phyloP scores from a whole-genome alignment of 139 green algal species.

The Auxenochlorella pyrenoidosa region DNA sequence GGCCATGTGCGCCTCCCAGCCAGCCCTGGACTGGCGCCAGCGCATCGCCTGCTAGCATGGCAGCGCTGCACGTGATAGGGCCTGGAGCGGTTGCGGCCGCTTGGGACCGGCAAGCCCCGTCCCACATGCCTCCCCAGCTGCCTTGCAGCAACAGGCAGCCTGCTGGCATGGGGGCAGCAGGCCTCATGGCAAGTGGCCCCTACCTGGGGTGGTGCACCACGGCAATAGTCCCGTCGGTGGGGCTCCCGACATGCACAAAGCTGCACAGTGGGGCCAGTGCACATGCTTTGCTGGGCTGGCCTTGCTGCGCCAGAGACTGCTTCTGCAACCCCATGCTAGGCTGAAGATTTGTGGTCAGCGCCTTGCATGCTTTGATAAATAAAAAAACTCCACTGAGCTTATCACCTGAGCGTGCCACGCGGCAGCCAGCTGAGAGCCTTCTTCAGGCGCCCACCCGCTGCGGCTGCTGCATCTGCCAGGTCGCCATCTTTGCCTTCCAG shows the following conservation, averaged over 20 bases:
- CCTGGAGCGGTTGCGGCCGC: not conserved
- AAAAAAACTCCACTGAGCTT: not conserved
- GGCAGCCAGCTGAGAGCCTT: slow-evolving; percentile 11
- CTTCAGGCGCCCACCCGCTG: not conserved
- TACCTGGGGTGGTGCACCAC: slow-evolving; percentile 3
- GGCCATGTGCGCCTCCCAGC: not conserved
- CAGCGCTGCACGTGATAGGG: not conserved
- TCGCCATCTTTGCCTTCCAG: not conserved
- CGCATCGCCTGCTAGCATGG: slow-evolving; percentile 13
- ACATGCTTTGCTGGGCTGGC: no score
- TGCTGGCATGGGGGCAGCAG: not conserved
- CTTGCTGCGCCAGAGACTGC: no score
- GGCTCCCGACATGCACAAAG: not conserved
- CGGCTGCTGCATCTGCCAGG: not conserved
- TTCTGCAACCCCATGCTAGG: no score
- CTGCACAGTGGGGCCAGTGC: not conserved
- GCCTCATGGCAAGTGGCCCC: not conserved
- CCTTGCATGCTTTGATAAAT: no score
- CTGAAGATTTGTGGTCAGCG: no score
- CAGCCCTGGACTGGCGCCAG: not conserved
- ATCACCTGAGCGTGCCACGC: not conserved
- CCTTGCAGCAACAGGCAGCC: not conserved
- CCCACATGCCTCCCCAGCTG: not conserved
- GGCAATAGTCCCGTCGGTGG: not conserved
- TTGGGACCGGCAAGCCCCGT: no score